Base-by-base conservation (phyloP, 805 yeast genomes). In the Candida lessepsii region DNA sequence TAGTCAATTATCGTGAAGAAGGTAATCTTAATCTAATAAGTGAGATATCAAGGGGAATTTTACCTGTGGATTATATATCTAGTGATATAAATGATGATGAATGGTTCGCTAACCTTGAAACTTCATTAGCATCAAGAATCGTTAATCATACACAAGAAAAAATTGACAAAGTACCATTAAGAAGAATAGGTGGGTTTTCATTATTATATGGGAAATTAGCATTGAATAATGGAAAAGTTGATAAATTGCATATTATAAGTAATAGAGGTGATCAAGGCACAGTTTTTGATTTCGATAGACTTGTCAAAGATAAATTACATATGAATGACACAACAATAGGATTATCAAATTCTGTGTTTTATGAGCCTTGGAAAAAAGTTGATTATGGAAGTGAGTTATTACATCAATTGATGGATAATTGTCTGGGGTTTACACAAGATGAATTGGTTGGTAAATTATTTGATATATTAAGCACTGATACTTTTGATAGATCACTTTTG, bases 351-450 rank as follows among this genome's bases (percentile, higher is more conserved):
- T 83, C 90, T 2, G 61, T 76, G n/a, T 75, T 68, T 48, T 67
- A 71, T 21, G 68, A 78, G 18, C 83, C 86, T 5, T 90, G 98
- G 97, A 73, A 75, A 0, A 91, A 90, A 52, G 83, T 83, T 0
- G 49, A 54, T 4, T 39, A 62, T 4, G 96, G 91, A 0, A 56
- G 53, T 33, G 15, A 35, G 7, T 35, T 58, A 23, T 48, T 70
- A 21, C 47, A 52, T 9, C 46, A 50, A 5, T 23, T 57, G 30
- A 50, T 65, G 10, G 16, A 48, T 5, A 28, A 42, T 15, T 18
- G 19, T 20, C 2, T 21, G 2, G 47, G 35, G 1, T 14, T 42
- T 3, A 29, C 42, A 0, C 45, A 46, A 37, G 29, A 57, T 4
- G 66, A 73, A 42, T 50, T 90, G 3, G 63, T 78, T 1, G 69